phyloP scores from a whole-genome alignment of 73 alveolate genomes.

The Paramecium sexaurelia region DNA sequence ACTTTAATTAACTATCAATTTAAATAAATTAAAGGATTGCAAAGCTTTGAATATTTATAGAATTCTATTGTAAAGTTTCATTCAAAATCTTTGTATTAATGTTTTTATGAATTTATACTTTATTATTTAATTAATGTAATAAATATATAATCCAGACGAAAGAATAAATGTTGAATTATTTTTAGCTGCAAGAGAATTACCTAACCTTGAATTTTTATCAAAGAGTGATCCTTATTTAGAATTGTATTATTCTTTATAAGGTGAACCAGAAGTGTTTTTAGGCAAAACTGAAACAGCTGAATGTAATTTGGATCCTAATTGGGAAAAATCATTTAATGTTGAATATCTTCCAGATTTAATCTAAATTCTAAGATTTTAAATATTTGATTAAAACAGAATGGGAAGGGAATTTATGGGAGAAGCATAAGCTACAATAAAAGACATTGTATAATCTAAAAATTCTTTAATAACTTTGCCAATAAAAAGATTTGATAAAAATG shows the following conservation, averaged over 20 bases:
- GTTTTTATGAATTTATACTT: too few species aligned
- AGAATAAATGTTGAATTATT: not conserved
- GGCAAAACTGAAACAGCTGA: slow-evolving; percentile 74
- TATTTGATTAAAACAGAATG: slow-evolving; percentile 57
- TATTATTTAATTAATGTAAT: not conserved
- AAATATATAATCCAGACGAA: slow-evolving; percentile 24
- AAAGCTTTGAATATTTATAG: too few species aligned
- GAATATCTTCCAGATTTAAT: slow-evolving; percentile 56
- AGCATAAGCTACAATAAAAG: slow-evolving; percentile 66
- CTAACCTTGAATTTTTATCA: slow-evolving; percentile 64
- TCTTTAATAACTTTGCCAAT: slow-evolving; percentile 6
- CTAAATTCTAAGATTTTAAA: slow-evolving; percentile 20
- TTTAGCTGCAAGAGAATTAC: slow-evolving; percentile 43
- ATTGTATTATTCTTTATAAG: slow-evolving; percentile 31
- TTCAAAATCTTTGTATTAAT: not conserved
- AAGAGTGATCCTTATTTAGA: slow-evolving; percentile 74
- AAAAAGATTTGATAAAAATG: slow-evolving; percentile 25
- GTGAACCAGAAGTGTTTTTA: slow-evolving; percentile 21
- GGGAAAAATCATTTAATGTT: slow-evolving; percentile 59
- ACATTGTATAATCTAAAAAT: slow-evolving; percentile 69
- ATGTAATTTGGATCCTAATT: slow-evolving; percentile 78
- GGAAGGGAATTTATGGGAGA: slow-evolving; percentile 68
- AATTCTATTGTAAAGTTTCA: too few species aligned
- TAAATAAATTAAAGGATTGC: too few species aligned
- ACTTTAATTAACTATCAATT: too few species aligned